A percentile compares a stretch with the other conserved stretches of the same genome.
Conservation (phyloP, 208 protist genomes). For the Borovskyia barvae region DNA sequence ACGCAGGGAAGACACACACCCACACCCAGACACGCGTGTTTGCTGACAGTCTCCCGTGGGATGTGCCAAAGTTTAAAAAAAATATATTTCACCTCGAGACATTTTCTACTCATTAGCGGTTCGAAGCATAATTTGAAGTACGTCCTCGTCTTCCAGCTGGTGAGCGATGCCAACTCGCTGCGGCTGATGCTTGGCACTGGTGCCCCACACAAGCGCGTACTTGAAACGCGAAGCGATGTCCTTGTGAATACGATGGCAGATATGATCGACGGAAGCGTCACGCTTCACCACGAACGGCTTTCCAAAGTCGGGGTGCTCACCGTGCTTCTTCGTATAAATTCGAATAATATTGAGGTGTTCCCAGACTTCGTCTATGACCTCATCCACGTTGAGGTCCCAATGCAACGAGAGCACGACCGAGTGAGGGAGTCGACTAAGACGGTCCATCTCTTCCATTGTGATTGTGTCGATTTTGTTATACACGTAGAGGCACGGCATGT, state of each 20-base stretch:
- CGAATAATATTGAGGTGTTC: constrained; percentile 95
- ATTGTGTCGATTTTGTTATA: constrained; percentile 98
- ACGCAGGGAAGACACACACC: constrained; percentile 13
- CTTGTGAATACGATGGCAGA: constrained; percentile 94
- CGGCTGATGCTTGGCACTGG: constrained; percentile 95
- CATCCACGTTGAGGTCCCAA: constrained; percentile 93
- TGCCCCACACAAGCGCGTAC: constrained; percentile 95
- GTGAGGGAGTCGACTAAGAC: constrained; percentile 88
- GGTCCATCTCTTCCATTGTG: constrained; percentile 96
- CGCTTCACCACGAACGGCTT: constrained; percentile 94
- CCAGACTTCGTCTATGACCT: constrained; percentile 96
- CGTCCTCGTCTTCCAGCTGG: constrained; percentile 88
- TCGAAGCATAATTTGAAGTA: constrained; percentile 90
- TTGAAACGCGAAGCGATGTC: constrained; percentile 92
- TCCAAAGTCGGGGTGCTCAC: constrained; percentile 92
- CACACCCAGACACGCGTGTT: not conserved
- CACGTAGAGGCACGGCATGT: constrained; percentile 93
- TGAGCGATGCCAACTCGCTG: constrained; percentile 94
- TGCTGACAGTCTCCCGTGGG: not conserved
- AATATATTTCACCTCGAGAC: not conserved
- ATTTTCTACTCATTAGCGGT: constrained; percentile 83
- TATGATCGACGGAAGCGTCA: constrained; percentile 86
- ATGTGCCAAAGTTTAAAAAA: not conserved
- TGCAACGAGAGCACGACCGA: constrained; percentile 87
- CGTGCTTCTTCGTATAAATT: constrained; percentile 97